Evolutionary conservation across 495 filamentous ascomycete genomes (phyloP).

Genomic region (Symbiotaphrina buchneri): DNA sequence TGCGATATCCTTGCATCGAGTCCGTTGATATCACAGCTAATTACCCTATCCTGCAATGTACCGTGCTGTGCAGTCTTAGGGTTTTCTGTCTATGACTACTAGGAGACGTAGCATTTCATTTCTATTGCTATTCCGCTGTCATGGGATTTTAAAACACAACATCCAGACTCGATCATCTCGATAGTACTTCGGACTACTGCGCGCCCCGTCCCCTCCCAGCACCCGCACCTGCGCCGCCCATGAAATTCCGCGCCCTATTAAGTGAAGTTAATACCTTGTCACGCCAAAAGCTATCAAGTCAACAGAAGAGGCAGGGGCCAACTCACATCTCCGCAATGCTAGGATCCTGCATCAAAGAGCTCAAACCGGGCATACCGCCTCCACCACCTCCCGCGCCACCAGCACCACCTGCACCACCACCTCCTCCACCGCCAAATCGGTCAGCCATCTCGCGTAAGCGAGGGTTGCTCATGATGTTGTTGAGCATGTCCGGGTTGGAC

Average conservation of each 20-base stretch:
- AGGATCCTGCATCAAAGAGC: constrained; percentile 71
- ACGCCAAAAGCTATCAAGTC: constrained; percentile 2
- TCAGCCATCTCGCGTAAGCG: constrained; percentile 61
- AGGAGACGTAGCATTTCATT: no score
- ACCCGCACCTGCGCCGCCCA: constrained; percentile 35
- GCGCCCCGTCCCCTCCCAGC: constrained; percentile 23
- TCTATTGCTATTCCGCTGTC: no score
- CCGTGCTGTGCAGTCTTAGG: no score
- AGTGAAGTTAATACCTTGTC: constrained; percentile 7
- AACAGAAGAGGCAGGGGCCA: constrained; percentile 1
- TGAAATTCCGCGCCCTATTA: constrained; percentile 50
- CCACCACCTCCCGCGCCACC: constrained; percentile 28
- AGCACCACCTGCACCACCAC: constrained; percentile 16
- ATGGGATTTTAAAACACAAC: no score
- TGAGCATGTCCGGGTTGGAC: constrained; percentile 81
- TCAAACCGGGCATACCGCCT: constrained; percentile 64
- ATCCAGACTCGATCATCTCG: no score
- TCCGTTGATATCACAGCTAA: no score
- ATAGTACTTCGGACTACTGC: no score
- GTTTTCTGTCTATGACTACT: no score
- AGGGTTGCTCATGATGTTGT: constrained; percentile 87
- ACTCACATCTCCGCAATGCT: constrained; percentile 84
- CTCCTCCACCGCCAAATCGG: constrained; percentile 28
- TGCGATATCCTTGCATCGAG: no score
- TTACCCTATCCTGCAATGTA: no score